phyloP scores from a whole-genome alignment of 257 asterid genomes.

The Scutellaria minor region DNA sequence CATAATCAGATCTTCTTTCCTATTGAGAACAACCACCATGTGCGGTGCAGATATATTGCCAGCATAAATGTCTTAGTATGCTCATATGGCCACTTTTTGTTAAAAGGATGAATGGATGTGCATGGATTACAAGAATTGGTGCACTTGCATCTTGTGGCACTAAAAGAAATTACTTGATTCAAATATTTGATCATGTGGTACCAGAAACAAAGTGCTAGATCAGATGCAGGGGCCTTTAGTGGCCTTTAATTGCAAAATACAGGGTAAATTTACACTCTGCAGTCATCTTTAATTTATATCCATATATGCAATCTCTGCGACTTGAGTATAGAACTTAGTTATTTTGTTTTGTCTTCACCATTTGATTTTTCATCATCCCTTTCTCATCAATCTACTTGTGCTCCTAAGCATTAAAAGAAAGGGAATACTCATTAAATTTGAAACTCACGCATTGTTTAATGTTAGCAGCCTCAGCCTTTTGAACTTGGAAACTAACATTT shows the following conservation, averaged over 20 bases:
- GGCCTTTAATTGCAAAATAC: background rate
- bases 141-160: conserved; percentile 21
- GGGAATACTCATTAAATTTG: background rate
- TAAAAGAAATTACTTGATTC: background rate
- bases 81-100: background rate
- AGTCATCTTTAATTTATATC: conserved; percentile 5
- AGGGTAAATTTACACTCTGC: background rate
- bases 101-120: conserved; percentile 1
- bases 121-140: conserved; percentile 7
- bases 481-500: background rate
- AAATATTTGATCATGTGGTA: background rate
- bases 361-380: conserved; percentile 1
- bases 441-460: background rate
- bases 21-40: background rate
- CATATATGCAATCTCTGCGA: background rate
- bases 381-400: background rate
- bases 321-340: background rate
- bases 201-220: conserved; percentile 17
- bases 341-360: background rate
- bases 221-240: background rate
- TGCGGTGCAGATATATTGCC: background rate
- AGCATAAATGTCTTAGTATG: background rate
- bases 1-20: conserved; percentile 15
- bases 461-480: background rate
- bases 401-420: background rate